Percentiles rank a stretch among this genome's conserved stretches.
phyloP scores from a whole-genome alignment of 768 basidiomycete species.

The Hirschioporus abietinus region DNA sequence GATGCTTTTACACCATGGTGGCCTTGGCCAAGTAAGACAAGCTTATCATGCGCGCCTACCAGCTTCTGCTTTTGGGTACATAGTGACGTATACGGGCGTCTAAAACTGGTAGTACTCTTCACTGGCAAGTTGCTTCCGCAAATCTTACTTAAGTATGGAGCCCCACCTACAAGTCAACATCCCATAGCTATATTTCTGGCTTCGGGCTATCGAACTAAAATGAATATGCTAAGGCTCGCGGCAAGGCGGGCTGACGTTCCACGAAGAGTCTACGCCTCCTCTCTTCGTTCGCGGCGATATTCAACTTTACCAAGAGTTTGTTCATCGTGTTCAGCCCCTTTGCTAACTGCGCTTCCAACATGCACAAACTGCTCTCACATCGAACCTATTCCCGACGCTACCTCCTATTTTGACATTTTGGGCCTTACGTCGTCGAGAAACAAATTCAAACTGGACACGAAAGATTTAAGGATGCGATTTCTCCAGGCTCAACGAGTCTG shows the following conservation, averaged over 20 bases:
- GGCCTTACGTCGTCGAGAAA: slow-evolving; percentile 56
- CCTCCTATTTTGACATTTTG: slow-evolving; percentile 66
- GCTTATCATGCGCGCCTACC: not conserved
- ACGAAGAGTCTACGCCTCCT: not conserved
- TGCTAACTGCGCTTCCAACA: slow-evolving; percentile 66
- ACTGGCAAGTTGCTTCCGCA: too few relatives aligned
- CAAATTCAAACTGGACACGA: slow-evolving; percentile 64
- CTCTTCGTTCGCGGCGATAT: not conserved
- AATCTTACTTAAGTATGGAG: too few relatives aligned
- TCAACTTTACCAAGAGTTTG: slow-evolving; percentile 31
- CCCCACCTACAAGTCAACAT: too few relatives aligned
- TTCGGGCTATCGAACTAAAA: not conserved
- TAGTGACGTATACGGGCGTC: not conserved
- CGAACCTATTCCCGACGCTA: slow-evolving; percentile 45
- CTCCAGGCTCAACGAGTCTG: slow-evolving; percentile 66
- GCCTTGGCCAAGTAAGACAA: not conserved
- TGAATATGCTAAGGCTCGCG: not conserved
- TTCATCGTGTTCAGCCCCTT: slow-evolving; percentile 53
- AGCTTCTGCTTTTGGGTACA: not conserved
- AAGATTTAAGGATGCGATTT: slow-evolving; percentile 59
- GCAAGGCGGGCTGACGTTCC: not conserved
- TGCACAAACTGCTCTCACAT: slow-evolving; percentile 73
- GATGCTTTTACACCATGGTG: not conserved
- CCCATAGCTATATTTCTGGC: not conserved
- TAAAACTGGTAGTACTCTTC: not conserved